phyloP scores from a whole-genome alignment of 805 yeast genomes.

The Candida tammaniensis region DNA sequence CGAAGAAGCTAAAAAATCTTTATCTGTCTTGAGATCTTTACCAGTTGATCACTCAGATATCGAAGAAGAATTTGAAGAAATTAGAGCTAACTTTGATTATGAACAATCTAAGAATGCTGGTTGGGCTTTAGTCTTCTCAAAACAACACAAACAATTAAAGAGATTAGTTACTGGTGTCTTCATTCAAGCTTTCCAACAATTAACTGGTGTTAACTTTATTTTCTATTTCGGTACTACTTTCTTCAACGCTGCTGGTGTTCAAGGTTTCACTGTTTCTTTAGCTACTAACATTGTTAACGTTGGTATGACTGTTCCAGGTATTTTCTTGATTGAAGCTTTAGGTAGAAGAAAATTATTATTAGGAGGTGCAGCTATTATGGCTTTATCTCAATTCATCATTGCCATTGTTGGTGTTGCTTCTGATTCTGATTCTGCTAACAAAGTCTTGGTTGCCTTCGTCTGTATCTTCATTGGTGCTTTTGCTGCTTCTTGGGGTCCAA shows the following conservation, averaged over 20 bases:
- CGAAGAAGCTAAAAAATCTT: constrained; percentile 42
- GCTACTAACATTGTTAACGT: constrained; percentile 81
- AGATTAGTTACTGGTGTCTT: constrained; percentile 42
- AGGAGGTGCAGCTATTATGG: constrained; percentile 75
- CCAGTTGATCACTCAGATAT: constrained; percentile 38
- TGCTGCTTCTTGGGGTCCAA: constrained; percentile 43
- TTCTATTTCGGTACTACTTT: constrained; percentile 45
- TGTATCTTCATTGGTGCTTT: constrained; percentile 40
- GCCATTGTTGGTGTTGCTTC: constrained; percentile 50
- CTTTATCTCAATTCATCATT: constrained; percentile 53
- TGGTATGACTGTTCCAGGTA: constrained; percentile 76
- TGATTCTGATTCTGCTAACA: constrained; percentile 27
- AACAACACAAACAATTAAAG: constrained; percentile 38
- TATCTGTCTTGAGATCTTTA: constrained; percentile 53
- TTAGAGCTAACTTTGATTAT: constrained; percentile 44
- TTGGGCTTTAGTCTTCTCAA: constrained; percentile 26
- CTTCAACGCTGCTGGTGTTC: constrained; percentile 34
- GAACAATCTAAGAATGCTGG: constrained; percentile 36
- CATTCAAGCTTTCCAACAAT: constrained; percentile 40
- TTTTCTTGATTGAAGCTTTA: constrained; percentile 67
- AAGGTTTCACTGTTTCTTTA: constrained; percentile 68
- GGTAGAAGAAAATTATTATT: constrained; percentile 75
- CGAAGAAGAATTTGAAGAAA: constrained; percentile 42
- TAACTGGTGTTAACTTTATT: constrained; percentile 42
- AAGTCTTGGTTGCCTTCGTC: constrained; percentile 32